Evolutionary conservation across 345 rosid genomes (phyloP).

Genomic region (Balakata baccata): DNA sequence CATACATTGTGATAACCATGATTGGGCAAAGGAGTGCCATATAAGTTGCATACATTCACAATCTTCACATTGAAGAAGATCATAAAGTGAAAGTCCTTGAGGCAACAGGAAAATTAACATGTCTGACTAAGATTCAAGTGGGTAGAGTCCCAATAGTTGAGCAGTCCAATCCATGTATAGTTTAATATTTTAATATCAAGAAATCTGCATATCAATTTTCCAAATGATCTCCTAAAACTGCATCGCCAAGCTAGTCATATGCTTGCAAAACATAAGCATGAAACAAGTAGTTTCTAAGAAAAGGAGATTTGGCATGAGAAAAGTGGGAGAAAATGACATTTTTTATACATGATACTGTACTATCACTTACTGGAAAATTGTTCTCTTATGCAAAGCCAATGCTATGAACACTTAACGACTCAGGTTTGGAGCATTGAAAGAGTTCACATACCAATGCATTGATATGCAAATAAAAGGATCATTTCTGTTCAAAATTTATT

Average conservation of each 20-base stretch:
- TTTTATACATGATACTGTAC: not conserved
- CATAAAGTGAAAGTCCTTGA: not conserved
- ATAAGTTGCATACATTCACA: not conserved
- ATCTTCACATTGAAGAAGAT: not conserved
- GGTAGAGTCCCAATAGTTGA: not conserved
- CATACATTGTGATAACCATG: not conserved
- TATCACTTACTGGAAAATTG: not conserved
- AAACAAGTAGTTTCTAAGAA: not conserved
- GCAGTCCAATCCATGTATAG: too few species aligned
- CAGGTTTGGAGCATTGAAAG: not conserved
- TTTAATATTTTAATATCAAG: not conserved
- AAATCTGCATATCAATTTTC: not conserved
- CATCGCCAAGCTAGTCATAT: slow-evolving; percentile 1
- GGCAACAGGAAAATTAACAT: not conserved
- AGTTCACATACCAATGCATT: not conserved
- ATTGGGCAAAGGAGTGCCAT: not conserved
- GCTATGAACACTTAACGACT: not conserved
- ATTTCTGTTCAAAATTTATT: not conserved
- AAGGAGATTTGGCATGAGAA: not conserved
- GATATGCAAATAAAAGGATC: not conserved
- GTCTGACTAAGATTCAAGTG: not conserved
- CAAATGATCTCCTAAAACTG: not conserved
- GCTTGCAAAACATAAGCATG: not conserved
- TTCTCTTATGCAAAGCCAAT: not conserved
- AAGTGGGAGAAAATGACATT: not conserved